Evolutionary conservation across 495 filamentous ascomycete species (phyloP).

Genomic region (Xanthoparmelia taractica): DNA sequence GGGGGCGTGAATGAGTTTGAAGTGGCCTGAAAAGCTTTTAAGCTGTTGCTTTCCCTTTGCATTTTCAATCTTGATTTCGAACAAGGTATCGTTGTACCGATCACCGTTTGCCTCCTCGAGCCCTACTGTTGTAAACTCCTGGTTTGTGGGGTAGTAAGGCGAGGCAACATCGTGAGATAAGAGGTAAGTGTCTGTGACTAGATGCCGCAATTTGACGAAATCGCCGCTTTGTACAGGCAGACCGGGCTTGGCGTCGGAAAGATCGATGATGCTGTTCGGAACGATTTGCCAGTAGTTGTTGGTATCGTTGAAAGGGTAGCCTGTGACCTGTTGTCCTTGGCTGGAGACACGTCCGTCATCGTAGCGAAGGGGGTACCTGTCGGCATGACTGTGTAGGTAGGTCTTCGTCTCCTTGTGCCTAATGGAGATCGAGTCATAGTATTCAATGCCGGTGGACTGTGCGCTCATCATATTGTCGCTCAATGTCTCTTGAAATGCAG

Average conservation of each 20-base stretch:
- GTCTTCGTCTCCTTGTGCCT: slow-evolving; percentile 96
- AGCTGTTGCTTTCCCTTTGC: slow-evolving; percentile 78
- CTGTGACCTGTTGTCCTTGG: slow-evolving; percentile 96
- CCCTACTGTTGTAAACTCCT: slow-evolving; percentile 87
- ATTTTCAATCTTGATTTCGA: slow-evolving; percentile 84
- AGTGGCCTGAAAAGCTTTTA: slow-evolving; percentile 79
- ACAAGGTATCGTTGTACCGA: slow-evolving; percentile 82
- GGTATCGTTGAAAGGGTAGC: slow-evolving; percentile 95
- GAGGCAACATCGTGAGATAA: slow-evolving; percentile 98
- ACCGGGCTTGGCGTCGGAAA: slow-evolving; percentile 37
- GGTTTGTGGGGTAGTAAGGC: slow-evolving; percentile 92
- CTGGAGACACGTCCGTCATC: slow-evolving; percentile 96
- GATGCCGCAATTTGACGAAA: slow-evolving; percentile 76
- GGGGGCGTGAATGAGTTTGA: slow-evolving; percentile 89
- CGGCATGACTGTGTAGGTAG: slow-evolving; percentile 87
- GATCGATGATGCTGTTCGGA: slow-evolving; percentile 48
- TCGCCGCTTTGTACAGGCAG: slow-evolving; percentile 76
- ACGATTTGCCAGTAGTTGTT: slow-evolving; percentile 98
- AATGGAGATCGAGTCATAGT: slow-evolving; percentile 80
- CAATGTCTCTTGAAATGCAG: slow-evolving; percentile 94
- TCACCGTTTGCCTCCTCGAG: slow-evolving; percentile 65
- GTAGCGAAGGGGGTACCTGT: slow-evolving; percentile 85
- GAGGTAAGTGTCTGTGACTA: slow-evolving; percentile 79
- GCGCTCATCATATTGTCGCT: slow-evolving; percentile 87
- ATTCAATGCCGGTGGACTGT: slow-evolving; percentile 77